Evolutionary conservation across 2,329 filamentous ascomycete species (phyloP), one percentile per base, ranked within the genome.

Genomic region (Trichoderma pleuroti): DNA sequence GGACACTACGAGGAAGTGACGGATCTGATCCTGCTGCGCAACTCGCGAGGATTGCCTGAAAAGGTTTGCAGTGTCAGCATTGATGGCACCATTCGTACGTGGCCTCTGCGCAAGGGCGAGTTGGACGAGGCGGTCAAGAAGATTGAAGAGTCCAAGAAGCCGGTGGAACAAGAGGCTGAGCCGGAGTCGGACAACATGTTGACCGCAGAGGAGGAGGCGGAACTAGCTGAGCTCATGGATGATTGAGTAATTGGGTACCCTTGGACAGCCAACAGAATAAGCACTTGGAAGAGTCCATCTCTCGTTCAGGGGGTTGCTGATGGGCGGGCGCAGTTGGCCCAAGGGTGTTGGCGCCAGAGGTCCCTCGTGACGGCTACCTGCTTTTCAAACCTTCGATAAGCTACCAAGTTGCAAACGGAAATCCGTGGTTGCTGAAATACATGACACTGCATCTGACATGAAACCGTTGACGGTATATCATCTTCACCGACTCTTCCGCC

Each of bases 1-100:
- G 96, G 96, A 0, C 96, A 99, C 82, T 98, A 89, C 77, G 94
- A 99, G 77, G 96, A 98, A 80, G 91, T 99, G 16, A 98, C 93
- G 1, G 93, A 91, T 42, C 81, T 98, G 56, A 84, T 91, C 2
- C 78, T 97, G 63, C 79, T 94, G 32, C 79, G 81, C 30, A 82
- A 81, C 70, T 72, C 75, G 0, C 73, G 76, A 24, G 80, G 80
- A 5, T 74, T 72, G 8, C 76, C 77, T 6, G 84, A 82, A 24
- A 84, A 84, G 72, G 83, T 97, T 12, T 89, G 93, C 73, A 98
- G 94, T 78, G 92, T 96, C 68, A 90, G 93, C 74, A 97, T 98
- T 75, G 96, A 99, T 81, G 92, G 90, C 3, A 98, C 96, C 0
- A 86, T 98, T 49, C 88, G 96, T 76, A 89, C 86, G 68, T 99